These are phyloP conservation scores for Isoetes engelmannii DNA, from an alignment of 83 land plant species.

Conservation along the genomic window DNA sequence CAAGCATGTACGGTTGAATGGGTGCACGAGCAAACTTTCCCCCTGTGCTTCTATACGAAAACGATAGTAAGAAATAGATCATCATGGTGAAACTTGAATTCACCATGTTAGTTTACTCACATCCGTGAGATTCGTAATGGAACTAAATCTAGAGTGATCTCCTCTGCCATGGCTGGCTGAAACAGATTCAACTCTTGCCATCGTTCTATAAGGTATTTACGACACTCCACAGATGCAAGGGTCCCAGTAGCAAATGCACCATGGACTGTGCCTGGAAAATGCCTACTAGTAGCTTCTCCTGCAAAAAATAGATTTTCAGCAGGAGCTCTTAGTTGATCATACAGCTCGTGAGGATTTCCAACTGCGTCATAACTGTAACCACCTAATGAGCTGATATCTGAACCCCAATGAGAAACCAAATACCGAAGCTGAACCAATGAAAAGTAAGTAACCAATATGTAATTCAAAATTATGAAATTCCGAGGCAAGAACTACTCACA, in stretches of 20 bases:
- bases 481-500: slow-evolving; percentile 31
- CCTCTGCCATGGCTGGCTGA: slow-evolving; percentile 45
- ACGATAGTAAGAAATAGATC: no score
- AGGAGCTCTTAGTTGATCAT: slow-evolving; percentile 63
- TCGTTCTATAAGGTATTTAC: slow-evolving; percentile 32
- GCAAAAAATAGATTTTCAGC: slow-evolving; percentile 78
- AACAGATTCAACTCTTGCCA: slow-evolving; percentile 38
- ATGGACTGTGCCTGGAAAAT: slow-evolving; percentile 81
- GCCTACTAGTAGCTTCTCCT: slow-evolving; percentile 79
- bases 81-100: not conserved
- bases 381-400: slow-evolving; percentile 66
- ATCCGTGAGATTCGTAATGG: slow-evolving; percentile 81
- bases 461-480: not conserved
- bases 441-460: slow-evolving; percentile 2
- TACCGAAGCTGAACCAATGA: slow-evolving; percentile 46
- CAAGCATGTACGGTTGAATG: no score
- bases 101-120: slow-evolving; percentile 16
- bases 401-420: slow-evolving; percentile 82
- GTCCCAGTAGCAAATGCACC: slow-evolving; percentile 83
- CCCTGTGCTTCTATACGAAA: no score
- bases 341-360: slow-evolving; percentile 63
- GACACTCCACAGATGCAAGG: slow-evolving; percentile 65
- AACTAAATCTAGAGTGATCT: slow-evolving; percentile 22
- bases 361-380: slow-evolving; percentile 71
- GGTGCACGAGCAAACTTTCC: no score